Evolutionary conservation across 495 filamentous ascomycete species (phyloP).

Genomic region (Neurospora tetraspora): DNA sequence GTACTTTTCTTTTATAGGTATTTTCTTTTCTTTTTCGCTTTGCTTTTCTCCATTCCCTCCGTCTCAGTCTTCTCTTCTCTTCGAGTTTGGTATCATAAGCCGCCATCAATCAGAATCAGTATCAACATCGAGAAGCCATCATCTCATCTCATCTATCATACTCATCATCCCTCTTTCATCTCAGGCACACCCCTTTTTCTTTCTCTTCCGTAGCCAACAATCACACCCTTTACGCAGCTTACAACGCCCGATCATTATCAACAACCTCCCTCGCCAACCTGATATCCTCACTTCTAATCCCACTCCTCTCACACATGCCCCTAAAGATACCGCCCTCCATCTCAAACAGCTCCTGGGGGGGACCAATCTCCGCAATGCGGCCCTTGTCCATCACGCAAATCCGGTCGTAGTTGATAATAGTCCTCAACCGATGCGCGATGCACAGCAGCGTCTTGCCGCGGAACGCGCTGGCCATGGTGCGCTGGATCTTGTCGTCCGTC

Average conservation of each 20-base stretch:
- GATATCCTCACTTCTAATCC: slow-evolving; percentile 72
- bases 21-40: not conserved
- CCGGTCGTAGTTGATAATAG: slow-evolving; percentile 88
- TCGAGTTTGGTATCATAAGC: not conserved
- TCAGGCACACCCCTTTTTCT: too few species aligned
- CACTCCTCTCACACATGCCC: slow-evolving; percentile 86
- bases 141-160: not conserved
- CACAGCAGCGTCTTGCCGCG: slow-evolving; percentile 81
- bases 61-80: not conserved
- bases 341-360: slow-evolving; percentile 59
- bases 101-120: not conserved
- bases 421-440: slow-evolving; percentile 88
- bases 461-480: slow-evolving; percentile 80
- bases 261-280: slow-evolving; percentile 15
- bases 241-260: not conserved
- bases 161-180: not conserved
- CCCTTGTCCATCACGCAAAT: slow-evolving; percentile 95
- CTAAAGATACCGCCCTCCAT: slow-evolving; percentile 63
- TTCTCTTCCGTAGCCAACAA: too few species aligned
- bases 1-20: not conserved
- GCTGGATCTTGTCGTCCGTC: slow-evolving; percentile 91
- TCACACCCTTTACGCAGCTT: too few species aligned
- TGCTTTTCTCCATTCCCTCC: not conserved
- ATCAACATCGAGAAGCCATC: not conserved
- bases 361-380: slow-evolving; percentile 71